These are phyloP conservation scores for Prunus fruticosa DNA, from an alignment of 306 rosid species.

Conservation along the genomic window DNA sequence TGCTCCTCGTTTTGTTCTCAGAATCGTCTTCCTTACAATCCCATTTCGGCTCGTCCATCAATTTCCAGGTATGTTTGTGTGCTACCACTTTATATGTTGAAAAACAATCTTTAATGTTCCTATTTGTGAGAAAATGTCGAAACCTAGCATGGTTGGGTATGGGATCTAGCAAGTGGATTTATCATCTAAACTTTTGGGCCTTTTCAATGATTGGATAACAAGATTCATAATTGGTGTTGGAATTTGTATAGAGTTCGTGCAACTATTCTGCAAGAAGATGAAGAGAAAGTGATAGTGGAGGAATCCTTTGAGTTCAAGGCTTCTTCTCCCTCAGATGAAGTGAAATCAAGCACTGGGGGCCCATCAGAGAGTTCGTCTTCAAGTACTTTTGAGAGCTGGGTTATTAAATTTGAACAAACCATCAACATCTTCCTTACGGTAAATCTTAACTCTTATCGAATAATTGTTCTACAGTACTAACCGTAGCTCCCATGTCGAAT, in stretches of 20 bases:
- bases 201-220: background rate
- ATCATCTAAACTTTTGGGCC: slow-evolving; percentile 2
- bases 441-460: slow-evolving; percentile 1
- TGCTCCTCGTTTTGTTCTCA: slow-evolving; percentile 7
- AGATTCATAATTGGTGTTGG: slow-evolving; percentile 24
- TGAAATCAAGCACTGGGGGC: slow-evolving; percentile 15
- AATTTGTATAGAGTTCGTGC: slow-evolving; percentile 42
- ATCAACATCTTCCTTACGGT: slow-evolving; percentile 85
- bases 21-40: slow-evolving; percentile 11
- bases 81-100: background rate
- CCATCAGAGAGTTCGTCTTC: slow-evolving; percentile 37
- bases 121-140: background rate
- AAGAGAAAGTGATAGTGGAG: slow-evolving; percentile 54
- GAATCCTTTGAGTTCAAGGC: slow-evolving; percentile 55
- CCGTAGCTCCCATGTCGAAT: background rate
- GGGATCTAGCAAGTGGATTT: background rate
- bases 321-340: slow-evolving; percentile 34
- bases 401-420: slow-evolving; percentile 74
- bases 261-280: slow-evolving; percentile 59
- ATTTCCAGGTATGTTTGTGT: slow-evolving; percentile 39
- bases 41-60: slow-evolving; percentile 26
- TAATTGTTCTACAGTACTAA: background rate
- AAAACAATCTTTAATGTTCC: background rate
- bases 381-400: slow-evolving; percentile 44
- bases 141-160: slow-evolving; percentile 2